A percentile compares a stretch with the other conserved stretches of the same genome.
Evolutionary conservation across 2,329 filamentous ascomycete species (phyloP).

Genomic region (Fusarium citri): DNA sequence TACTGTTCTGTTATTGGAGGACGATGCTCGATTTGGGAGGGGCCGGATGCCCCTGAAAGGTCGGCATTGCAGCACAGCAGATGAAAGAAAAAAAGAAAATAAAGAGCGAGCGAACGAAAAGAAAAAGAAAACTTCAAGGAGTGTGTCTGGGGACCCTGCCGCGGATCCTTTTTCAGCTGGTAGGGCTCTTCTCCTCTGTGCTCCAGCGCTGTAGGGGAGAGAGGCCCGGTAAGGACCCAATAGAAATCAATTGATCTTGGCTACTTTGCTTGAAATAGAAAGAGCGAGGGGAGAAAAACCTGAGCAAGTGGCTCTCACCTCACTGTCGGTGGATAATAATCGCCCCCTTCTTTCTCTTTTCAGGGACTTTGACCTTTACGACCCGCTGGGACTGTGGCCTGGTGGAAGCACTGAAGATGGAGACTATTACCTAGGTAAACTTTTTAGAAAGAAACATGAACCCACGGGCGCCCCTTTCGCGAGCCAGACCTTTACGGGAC

Average conservation of each 20-base stretch:
- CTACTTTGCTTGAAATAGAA: neutral
- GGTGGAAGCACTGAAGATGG: constrained; percentile 5
- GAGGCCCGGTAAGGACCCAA: constrained; percentile 12
- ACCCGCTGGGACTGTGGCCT: constrained; percentile 27
- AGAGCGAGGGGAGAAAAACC: neutral
- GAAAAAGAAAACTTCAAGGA: constrained; percentile 25
- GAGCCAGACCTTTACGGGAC: constrained; percentile 5
- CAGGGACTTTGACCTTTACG: constrained; percentile 23
- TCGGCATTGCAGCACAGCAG: constrained; percentile 15
- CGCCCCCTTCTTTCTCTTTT: constrained; percentile 40
- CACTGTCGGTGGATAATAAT: constrained; percentile 32
- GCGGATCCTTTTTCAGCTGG: constrained; percentile 45
- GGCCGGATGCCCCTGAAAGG: constrained; percentile 33
- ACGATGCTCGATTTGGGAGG: constrained; percentile 24
- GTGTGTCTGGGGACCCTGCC: constrained; percentile 33
- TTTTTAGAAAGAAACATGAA: constrained; percentile 8
- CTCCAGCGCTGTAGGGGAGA: constrained; percentile 4
- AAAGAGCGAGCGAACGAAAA: neutral
- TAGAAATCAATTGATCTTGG: neutral
- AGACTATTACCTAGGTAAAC: neutral
- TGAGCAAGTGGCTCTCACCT: neutral
- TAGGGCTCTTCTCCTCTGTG: constrained; percentile 23
- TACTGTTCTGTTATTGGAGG: constrained; percentile 25
- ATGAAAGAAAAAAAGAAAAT: constrained; percentile 4
- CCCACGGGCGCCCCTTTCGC: constrained; percentile 25